Base-by-base conservation (phyloP, 2,329 filamentous ascomycete species). In the Neonectria faginata region DNA sequence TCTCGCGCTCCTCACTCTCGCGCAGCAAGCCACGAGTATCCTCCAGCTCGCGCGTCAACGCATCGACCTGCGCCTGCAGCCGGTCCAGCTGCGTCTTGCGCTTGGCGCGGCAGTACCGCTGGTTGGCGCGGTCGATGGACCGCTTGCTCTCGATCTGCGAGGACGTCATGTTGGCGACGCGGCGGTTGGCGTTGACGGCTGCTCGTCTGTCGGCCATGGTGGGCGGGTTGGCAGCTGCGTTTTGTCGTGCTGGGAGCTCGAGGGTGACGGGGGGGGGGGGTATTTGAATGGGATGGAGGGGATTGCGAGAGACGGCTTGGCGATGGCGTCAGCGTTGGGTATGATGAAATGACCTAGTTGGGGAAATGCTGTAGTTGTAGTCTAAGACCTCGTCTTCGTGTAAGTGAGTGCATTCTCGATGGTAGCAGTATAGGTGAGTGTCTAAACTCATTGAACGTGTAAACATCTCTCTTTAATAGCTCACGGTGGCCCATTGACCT, bases 91-190 rank as follows among this genome's bases (percentile, higher is more conserved):
- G 63, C 1, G 65, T 66, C 42, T 67, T 74, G n/a, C 64, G 67
- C 51, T 72, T 73, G 5, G 66, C 68, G 42, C 70, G 66, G 59
- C 62, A 70, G 25, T 71, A 66, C 27, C 71, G 67, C 62, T 73
- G 73, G 52, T 73, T 74, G 5, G 62, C 67, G 16, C 72, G 66
- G 57, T 74, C 71, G 18, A 74, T 73, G 31, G 70, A 73, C 11
- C 71, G 67, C 61, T 74, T 74, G 55, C 64, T 70, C 60, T 72
- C 67, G 25, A 70, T 64, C 47, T 74, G 70, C 16, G 66, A 63
- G 14, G 53, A 51, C 2, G 69, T 72, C 57, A 74, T 62, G 60
- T 73, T 74, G 20, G 66, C 62, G 41, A 70, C 64, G 16, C 68
- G 66, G 14, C 68, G 66, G 42, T 55, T 58, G 48, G 64, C 67